phyloP scores from a whole-genome alignment of 2,329 filamentous ascomycete genomes.

The Claviceps sorghi region DNA sequence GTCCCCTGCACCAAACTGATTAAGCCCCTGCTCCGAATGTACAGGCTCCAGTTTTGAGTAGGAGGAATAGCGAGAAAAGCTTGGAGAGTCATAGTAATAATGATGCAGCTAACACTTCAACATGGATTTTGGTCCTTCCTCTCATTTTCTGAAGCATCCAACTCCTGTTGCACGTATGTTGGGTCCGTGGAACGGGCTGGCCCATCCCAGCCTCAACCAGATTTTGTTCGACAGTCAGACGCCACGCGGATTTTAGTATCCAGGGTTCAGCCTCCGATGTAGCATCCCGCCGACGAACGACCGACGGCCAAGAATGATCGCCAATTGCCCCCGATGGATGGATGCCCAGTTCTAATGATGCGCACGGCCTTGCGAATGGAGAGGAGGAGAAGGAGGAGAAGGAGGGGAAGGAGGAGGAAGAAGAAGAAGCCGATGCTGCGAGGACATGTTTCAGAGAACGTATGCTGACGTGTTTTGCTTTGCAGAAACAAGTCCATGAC shows the following conservation, averaged over 20 bases:
- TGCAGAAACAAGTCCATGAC: too few relatives aligned
- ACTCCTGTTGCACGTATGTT: background rate
- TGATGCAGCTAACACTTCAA: background rate
- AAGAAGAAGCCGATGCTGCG: too few relatives aligned
- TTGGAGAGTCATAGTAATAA: background rate
- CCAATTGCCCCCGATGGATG: too few relatives aligned
- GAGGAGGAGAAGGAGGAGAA: background rate
- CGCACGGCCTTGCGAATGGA: background rate
- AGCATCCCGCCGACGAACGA: conserved; percentile 3
- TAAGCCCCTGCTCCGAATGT: background rate
- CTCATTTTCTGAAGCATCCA: background rate
- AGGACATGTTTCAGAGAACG: too few relatives aligned
- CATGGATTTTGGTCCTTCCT: background rate
- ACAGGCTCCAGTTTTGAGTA: background rate
- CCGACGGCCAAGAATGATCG: background rate
- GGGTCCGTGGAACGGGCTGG: background rate
- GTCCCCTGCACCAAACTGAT: background rate
- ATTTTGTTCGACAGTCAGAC: background rate
- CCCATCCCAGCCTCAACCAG: too few relatives aligned
- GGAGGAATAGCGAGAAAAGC: background rate
- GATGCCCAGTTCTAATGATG: too few relatives aligned
- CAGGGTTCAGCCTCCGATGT: background rate
- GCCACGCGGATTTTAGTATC: background rate
- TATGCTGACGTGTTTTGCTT: too few relatives aligned
- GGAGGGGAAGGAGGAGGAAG: too few relatives aligned